Conservation (phyloP, 2,329 filamentous ascomycete genomes). For the Simplicillium sp. region DNA sequence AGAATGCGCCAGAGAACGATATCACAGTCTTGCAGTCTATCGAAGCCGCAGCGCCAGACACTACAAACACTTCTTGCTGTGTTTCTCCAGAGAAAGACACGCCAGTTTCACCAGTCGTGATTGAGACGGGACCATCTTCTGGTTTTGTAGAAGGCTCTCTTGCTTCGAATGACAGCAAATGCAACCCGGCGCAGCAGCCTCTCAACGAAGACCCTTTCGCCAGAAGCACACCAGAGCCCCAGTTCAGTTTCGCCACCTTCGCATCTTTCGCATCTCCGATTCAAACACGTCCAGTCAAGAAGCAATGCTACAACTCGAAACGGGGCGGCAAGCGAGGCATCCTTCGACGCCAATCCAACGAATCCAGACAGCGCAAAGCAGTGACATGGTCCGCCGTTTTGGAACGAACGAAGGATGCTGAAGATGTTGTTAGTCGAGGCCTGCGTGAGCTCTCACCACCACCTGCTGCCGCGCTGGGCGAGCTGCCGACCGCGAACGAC, state of each 20-base stretch:
- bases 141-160: too few relatives aligned
- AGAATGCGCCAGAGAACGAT: too few relatives aligned
- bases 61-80: too few relatives aligned
- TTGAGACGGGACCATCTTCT: too few relatives aligned
- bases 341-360: constrained; percentile 21
- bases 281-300: not conserved
- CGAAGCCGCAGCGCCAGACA: too few relatives aligned
- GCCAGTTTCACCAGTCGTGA: too few relatives aligned
- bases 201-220: too few relatives aligned
- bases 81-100: too few relatives aligned
- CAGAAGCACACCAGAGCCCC: constrained; percentile 33
- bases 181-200: too few relatives aligned
- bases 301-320: not conserved
- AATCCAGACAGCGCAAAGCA: constrained; percentile 24
- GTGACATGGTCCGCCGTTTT: constrained; percentile 21
- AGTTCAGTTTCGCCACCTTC: constrained; percentile 26
- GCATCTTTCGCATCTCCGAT: constrained; percentile 34
- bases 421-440: constrained; percentile 3
- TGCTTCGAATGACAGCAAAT: too few relatives aligned
- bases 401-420: constrained; percentile 14
- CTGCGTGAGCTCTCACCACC: constrained; percentile 30
- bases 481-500: constrained; percentile 23
- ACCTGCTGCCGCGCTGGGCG: constrained; percentile 22
- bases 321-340: constrained; percentile 11
- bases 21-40: too few relatives aligned